Evolutionary conservation across 352 stramenopile species (phyloP).

Genomic region (Globisporangium echinulatum): DNA sequence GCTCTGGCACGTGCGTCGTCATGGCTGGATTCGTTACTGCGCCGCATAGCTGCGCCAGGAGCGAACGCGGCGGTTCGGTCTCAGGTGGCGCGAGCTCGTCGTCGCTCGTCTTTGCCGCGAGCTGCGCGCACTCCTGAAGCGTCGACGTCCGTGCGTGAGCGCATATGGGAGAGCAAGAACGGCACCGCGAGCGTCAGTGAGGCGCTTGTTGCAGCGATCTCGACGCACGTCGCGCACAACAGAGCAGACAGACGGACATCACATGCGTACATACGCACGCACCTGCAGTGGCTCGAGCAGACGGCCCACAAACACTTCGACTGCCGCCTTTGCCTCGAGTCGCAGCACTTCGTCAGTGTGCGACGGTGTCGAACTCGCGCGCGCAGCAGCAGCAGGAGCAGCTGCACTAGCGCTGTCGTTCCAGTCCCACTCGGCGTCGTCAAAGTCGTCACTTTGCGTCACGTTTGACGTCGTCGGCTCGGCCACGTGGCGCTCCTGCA

Average conservation of each 20-base stretch:
- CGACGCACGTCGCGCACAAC: too few relatives aligned
- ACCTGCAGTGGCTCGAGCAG: constrained; percentile 49
- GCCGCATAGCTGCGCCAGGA: constrained; percentile 45
- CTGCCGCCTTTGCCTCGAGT: constrained; percentile 23
- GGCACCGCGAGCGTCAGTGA: too few relatives aligned
- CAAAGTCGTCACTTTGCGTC: constrained; percentile 7
- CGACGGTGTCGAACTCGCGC: not conserved
- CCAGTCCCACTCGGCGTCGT: constrained; percentile 64
- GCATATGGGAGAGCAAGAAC: too few relatives aligned
- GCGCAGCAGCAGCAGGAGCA: not conserved
- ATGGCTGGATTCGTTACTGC: constrained; percentile 27
- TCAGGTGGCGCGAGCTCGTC: constrained; percentile 13
- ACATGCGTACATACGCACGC: not conserved
- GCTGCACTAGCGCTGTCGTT: constrained; percentile 20
- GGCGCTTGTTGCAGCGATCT: too few relatives aligned
- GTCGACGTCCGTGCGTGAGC: too few relatives aligned
- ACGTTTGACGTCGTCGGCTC: not conserved
- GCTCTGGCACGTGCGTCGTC: constrained; percentile 19
- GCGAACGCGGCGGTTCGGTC: constrained; percentile 15
- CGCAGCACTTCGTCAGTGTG: constrained; percentile 20
- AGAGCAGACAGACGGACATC: too few relatives aligned
- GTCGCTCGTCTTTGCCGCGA: constrained; percentile 32
- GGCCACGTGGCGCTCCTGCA: not conserved
- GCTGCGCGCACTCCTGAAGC: constrained; percentile 54
- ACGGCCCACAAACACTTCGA: constrained; percentile 36